Base-by-base conservation (phyloP, 2,329 filamentous ascomycete species). In the Trichoderma afroharzianum region DNA sequence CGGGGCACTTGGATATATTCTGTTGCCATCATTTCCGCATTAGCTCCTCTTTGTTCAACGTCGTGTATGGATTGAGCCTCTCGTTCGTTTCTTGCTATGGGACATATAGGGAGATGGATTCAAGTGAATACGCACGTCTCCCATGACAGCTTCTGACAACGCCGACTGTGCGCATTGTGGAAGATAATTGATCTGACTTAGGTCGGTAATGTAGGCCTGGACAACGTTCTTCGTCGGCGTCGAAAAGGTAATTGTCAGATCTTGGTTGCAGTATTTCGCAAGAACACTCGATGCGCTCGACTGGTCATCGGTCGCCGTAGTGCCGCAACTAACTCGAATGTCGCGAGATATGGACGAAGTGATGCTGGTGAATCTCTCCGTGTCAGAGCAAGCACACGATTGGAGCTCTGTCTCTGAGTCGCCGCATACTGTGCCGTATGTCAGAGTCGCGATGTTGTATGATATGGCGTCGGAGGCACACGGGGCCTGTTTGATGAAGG, bases 331-430 rank as follows among this genome's bases (percentile, higher is more conserved):
- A 53, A 79, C 80, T 70, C 79, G 81, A 28, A 88, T 76, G 5
- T 81, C 82, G 15, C 70, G 75, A 11, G 82, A 83, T 26, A 88
- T 79, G 6, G 73, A 75, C 2, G 79, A 78, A 15, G 79, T 78
- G 68, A 88, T 76, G 4, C 81, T 78, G 4, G 77, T 79, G 18
- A 80, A 78, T 72, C 83, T 82, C 62, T 80, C 81, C 73, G 82
- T 81, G 75, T 86, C 85, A 15, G 83, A 84, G 78, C 86, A 88
- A n/a, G 87, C 81, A 71, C 87, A 88, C 9, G 82, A 83, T 73
- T 88, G 85, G 9, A 88, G 77, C 5, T 80, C 82, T 5, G 82
- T 81, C 15, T 82, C 82, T 6, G 77, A 83, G 30, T 83, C 79
- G 15, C 82, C 82, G 73, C 86, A 88, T 62, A 58, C 68, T 59